phyloP scores from a whole-genome alignment of 2,329 filamentous ascomycete species.

The Fusarium aywerte region DNA sequence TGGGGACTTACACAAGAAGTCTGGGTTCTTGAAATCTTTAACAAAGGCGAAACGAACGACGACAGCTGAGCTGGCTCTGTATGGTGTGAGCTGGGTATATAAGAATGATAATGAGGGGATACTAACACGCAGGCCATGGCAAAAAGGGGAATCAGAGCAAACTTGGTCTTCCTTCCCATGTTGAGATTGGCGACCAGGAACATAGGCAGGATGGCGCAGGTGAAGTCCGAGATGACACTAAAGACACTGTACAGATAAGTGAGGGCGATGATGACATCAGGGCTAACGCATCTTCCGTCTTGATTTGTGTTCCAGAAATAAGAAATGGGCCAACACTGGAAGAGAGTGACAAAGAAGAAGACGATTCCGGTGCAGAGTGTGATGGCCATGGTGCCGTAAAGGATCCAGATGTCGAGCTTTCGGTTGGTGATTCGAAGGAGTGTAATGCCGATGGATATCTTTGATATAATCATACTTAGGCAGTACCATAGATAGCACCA shows the following conservation, averaged over 20 bases:
- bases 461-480: slow-evolving; percentile 52
- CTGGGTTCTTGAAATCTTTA: slow-evolving; percentile 51
- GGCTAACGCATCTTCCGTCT: slow-evolving; percentile 52
- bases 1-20: slow-evolving; percentile 56
- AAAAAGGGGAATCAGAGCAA: slow-evolving; percentile 63
- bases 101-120: background rate
- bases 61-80: slow-evolving; percentile 58
- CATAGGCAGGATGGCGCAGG: slow-evolving; percentile 62
- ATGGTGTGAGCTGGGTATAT: slow-evolving; percentile 21
- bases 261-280: slow-evolving; percentile 60
- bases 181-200: slow-evolving; percentile 66
- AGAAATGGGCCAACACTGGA: slow-evolving; percentile 55
- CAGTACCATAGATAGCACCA: slow-evolving; percentile 53
- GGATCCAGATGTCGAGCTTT: slow-evolving; percentile 50
- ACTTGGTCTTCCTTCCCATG: slow-evolving; percentile 63
- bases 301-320: slow-evolving; percentile 55
- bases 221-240: slow-evolving; percentile 62
- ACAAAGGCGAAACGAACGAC: slow-evolving; percentile 56
- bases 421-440: slow-evolving; percentile 55
- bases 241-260: slow-evolving; percentile 63
- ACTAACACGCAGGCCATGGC: slow-evolving; percentile 65
- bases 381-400: slow-evolving; percentile 51
- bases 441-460: slow-evolving; percentile 57
- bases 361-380: slow-evolving; percentile 52
- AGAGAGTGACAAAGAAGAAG: slow-evolving; percentile 56